phyloP scores from a whole-genome alignment of 83 land plant genomes.

The Diphasiastrum complanatum region DNA sequence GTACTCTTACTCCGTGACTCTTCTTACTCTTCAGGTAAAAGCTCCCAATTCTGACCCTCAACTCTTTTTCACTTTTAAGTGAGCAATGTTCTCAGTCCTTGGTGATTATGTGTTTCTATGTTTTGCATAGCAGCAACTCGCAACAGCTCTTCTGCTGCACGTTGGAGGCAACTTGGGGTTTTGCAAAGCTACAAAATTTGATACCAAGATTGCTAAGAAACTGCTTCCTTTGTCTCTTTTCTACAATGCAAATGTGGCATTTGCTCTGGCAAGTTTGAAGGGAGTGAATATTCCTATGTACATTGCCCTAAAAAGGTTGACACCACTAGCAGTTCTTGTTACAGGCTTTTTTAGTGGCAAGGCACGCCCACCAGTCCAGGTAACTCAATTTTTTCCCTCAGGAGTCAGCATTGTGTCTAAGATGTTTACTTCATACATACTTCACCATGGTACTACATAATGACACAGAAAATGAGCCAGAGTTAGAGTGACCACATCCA shows the following conservation, averaged over 20 bases:
- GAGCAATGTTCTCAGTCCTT: no score
- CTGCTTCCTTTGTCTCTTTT: conserved; percentile 26
- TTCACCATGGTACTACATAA: no score
- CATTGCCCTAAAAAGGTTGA: conserved; percentile 26
- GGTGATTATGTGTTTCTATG: no score
- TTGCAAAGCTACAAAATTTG: not conserved
- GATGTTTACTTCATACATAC: no score
- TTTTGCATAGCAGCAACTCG: conserved; percentile 12
- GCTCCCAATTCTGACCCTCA: not conserved
- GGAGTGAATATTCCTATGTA: conserved; percentile 24
- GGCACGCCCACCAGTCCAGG: conserved; percentile 8
- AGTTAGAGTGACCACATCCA: no score
- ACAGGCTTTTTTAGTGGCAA: conserved; percentile 14
- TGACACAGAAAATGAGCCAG: no score
- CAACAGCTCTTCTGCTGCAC: conserved; percentile 8
- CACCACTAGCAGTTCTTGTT: conserved; percentile 23
- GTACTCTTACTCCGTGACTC: conserved; percentile 13
- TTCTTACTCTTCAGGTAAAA: conserved; percentile 15
- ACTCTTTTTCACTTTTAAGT: not conserved
- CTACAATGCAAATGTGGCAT: conserved; percentile 33
- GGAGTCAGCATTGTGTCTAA: no score
- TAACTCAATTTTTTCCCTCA: not conserved
- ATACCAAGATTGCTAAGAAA: not conserved
- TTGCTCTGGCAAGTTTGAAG: conserved; percentile 26
- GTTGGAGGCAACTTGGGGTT: conserved; percentile 4